These are phyloP conservation scores for Nicotiana tomentosiformis DNA, from an alignment of 257 asterid genomes.

Conservation along the genomic window DNA sequence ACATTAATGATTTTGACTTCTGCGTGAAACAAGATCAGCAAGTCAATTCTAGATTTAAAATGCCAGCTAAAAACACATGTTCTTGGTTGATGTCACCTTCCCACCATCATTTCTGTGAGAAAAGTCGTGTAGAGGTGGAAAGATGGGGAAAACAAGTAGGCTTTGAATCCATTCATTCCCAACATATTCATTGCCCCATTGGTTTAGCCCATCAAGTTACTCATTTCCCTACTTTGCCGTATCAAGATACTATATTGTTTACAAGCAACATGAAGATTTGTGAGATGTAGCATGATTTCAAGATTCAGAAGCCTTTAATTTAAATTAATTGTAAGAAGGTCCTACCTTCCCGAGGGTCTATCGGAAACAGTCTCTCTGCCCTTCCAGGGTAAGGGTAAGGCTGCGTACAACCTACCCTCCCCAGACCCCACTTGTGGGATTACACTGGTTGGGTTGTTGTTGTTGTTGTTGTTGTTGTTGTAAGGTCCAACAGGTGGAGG, in stretches of 20 bases:
- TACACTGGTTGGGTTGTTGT: too few species aligned
- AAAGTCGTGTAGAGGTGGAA: background rate
- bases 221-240: background rate
- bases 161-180: background rate
- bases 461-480: too few species aligned
- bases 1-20: background rate
- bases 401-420: too few species aligned
- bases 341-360: too few species aligned
- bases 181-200: background rate
- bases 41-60: background rate
- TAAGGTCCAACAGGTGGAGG: background rate
- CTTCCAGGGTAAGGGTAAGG: too few species aligned
- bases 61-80: background rate
- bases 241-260: background rate
- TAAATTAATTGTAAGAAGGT: too few species aligned
- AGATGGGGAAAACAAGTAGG: background rate
- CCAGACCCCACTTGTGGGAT: too few species aligned
- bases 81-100: background rate
- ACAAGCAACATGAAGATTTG: background rate
- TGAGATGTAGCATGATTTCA: background rate
- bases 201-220: background rate
- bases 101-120: background rate
- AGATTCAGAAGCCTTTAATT: background rate
- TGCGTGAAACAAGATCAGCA: background rate
- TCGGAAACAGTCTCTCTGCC: too few species aligned